These are phyloP conservation scores for Phlebiopsis flavidoalba DNA, from an alignment of 768 basidiomycete genomes.

Conservation along the genomic window DNA sequence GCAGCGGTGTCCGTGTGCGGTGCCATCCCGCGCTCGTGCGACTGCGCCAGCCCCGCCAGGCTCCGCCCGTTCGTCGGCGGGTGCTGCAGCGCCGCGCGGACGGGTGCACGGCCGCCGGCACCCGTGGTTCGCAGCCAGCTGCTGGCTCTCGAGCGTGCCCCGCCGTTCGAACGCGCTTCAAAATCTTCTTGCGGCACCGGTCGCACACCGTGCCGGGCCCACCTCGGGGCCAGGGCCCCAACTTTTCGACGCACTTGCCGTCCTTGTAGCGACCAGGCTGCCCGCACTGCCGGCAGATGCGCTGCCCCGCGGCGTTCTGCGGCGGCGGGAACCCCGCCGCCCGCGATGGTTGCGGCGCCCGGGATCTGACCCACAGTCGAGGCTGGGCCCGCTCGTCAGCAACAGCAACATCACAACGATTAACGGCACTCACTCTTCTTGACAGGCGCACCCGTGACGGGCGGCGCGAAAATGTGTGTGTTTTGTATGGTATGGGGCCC, in stretches of 20 bases:
- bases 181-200: slow-evolving; percentile 83
- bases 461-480: slow-evolving; percentile 71
- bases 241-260: slow-evolving; percentile 82
- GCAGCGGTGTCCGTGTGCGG: slow-evolving; percentile 22
- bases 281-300: slow-evolving; percentile 75
- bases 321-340: slow-evolving; percentile 29
- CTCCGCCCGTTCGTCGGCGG: slow-evolving; percentile 15
- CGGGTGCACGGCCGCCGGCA: slow-evolving; percentile 22
- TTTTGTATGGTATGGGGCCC: slow-evolving; percentile 45
- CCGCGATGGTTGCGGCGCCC: slow-evolving; percentile 19
- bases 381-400: slow-evolving; percentile 7
- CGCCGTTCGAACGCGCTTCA: slow-evolving; percentile 78
- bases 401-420: background rate
- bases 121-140: slow-evolving; percentile 15
- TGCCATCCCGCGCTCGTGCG: slow-evolving; percentile 16
- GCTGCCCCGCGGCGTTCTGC: slow-evolving; percentile 49
- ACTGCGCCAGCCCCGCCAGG: background rate
- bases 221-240: slow-evolving; percentile 82
- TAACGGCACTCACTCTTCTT: slow-evolving; percentile 52
- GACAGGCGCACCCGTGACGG: slow-evolving; percentile 65
- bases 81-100: slow-evolving; percentile 16
- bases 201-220: slow-evolving; percentile 83
- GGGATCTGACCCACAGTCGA: slow-evolving; percentile 21
- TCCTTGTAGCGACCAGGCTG: slow-evolving; percentile 75
- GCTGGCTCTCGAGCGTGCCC: slow-evolving; percentile 50